These are phyloP conservation scores for Phoma sp. DNA, from an alignment of 2,329 filamentous ascomycete genomes.

Conservation along the genomic window DNA sequence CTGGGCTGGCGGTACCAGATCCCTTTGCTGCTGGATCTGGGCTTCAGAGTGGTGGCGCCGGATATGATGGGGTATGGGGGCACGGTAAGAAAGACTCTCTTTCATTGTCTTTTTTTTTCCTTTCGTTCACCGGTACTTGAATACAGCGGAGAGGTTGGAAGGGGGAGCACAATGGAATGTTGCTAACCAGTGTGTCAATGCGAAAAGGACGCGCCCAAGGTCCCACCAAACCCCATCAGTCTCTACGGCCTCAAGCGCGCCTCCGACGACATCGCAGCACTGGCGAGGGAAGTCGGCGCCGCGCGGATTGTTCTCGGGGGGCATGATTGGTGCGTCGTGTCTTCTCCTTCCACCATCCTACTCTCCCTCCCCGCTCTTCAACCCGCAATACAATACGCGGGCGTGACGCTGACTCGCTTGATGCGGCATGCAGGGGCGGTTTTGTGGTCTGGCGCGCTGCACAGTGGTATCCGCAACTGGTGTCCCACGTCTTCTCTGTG, in stretches of 20 bases:
- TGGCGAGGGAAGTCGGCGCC: constrained; percentile 65
- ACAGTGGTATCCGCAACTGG: constrained; percentile 70
- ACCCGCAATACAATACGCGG: no score
- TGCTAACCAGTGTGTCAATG: background rate
- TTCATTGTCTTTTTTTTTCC: no score
- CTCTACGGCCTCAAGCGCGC: constrained; percentile 74
- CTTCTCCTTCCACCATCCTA: no score
- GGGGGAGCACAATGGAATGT: no score
- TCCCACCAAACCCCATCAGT: constrained; percentile 65
- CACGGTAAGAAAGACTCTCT: constrained; percentile 57
- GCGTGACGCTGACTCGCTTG: no score
- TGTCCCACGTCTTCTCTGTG: constrained; percentile 77
- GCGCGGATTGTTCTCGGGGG: constrained; percentile 78
- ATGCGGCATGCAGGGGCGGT: constrained; percentile 65
- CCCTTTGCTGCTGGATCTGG: constrained; percentile 72
- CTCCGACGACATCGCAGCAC: constrained; percentile 74
- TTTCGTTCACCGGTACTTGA: no score
- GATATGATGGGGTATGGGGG: constrained; percentile 87
- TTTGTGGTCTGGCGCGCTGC: constrained; percentile 75
- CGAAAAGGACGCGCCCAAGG: constrained; percentile 51
- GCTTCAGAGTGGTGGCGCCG: constrained; percentile 79
- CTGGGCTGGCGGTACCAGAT: constrained; percentile 92
- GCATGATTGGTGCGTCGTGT: constrained; percentile 72
- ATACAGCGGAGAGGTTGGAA: no score
- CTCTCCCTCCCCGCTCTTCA: no score